Evolutionary conservation across 371 early-diverging fungal species (phyloP).

Genomic region (Mucor circinelloides): DNA sequence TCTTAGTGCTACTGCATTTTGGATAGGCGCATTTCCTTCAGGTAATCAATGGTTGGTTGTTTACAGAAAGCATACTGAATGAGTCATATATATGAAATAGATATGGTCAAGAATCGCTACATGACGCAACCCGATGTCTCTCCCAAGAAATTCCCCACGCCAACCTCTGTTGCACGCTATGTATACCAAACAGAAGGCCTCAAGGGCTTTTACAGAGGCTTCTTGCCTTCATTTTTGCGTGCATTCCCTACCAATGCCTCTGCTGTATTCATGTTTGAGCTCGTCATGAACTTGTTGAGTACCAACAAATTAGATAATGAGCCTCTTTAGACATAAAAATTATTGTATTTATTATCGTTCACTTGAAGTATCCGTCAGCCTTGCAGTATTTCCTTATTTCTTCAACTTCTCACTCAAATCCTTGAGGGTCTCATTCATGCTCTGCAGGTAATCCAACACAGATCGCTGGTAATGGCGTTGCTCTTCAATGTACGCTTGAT

Average conservation of each 20-base stretch:
- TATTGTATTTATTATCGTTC: not conserved
- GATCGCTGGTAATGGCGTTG: not conserved
- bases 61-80: not conserved
- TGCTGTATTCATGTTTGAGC: conserved; percentile 82
- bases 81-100: conserved; percentile 27
- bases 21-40: conserved; percentile 85
- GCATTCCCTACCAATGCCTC: conserved; percentile 92
- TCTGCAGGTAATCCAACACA: not conserved
- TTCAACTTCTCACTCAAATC: not conserved
- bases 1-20: conserved; percentile 87
- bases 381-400: not conserved
- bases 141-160: conserved; percentile 63
- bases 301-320: conserved; percentile 4
- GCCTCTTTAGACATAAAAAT: conserved; percentile 1
- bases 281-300: conserved; percentile 53
- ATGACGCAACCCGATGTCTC: conserved; percentile 88
- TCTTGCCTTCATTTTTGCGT: conserved; percentile 83
- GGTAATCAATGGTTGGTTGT: conserved; percentile 39
- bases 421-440: not conserved
- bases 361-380: too few species aligned
- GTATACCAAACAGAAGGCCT: conserved; percentile 69
- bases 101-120: conserved; percentile 89
- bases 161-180: conserved; percentile 52
- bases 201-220: conserved; percentile 81
- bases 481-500: not conserved